These are phyloP conservation scores for Cryptococcus hybrid DNA, from an alignment of 1,284 basidiomycete genomes.

Conservation along the genomic window DNA sequence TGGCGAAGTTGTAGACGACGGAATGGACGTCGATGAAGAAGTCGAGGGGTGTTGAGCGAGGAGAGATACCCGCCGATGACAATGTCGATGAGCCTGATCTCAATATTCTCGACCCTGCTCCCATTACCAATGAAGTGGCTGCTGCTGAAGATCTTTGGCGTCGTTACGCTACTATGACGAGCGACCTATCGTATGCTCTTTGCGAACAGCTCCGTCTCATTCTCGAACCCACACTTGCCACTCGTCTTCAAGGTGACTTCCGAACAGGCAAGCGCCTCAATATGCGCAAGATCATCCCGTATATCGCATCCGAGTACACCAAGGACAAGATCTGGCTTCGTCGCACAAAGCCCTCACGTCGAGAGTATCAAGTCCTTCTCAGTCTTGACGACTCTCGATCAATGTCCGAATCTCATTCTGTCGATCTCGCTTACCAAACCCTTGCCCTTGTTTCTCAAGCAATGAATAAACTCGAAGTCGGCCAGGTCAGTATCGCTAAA, in stretches of 20 bases:
- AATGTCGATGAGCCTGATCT: constrained; percentile 57
- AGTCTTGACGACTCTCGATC: constrained; percentile 95
- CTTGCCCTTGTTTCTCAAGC: constrained; percentile 90
- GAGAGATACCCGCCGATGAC: constrained; percentile 23
- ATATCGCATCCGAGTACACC: constrained; percentile 98
- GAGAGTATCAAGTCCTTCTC: constrained; percentile 95
- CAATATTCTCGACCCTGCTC: constrained; percentile 58
- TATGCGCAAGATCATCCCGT: constrained; percentile 99
- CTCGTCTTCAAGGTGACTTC: constrained; percentile 94
- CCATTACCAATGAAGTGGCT: constrained; percentile 5
- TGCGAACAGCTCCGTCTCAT: constrained; percentile 98
- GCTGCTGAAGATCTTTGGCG: constrained; percentile 79
- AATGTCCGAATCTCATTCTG: constrained; percentile 91
- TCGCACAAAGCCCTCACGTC: constrained; percentile 85
- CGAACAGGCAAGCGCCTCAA: constrained; percentile 97
- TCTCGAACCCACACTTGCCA: constrained; percentile 91
- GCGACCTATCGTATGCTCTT: constrained; percentile 84
- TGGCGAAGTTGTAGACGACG: constrained; percentile 22
- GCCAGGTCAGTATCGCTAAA: constrained; percentile 86
- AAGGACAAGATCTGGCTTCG: constrained; percentile 99
- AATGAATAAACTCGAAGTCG: constrained; percentile 87
- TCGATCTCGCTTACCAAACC: constrained; percentile 93
- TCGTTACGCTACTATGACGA: constrained; percentile 83
- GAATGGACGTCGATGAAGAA: constrained; percentile 37
- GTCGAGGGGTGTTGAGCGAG: constrained; percentile 36